Evolutionary conservation across 371 early-diverging fungal genomes (phyloP).

Genomic region (Mucor circinelloides): DNA sequence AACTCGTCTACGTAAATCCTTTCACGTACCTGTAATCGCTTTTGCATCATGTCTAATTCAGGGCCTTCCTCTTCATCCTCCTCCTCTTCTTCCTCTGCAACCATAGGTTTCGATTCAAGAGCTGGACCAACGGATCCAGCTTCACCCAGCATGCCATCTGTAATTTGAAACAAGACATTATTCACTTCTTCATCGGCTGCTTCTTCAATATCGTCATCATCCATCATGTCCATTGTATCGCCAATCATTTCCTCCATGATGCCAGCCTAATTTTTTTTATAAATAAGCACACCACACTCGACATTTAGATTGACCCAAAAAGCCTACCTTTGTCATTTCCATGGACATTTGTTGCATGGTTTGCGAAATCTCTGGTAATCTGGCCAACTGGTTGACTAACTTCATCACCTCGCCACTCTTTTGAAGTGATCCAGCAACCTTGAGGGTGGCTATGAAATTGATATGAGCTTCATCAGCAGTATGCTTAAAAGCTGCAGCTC

Average conservation of each 20-base stretch:
- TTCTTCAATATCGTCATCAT: constrained; percentile 91
- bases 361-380: constrained; percentile 81
- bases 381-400: constrained; percentile 81
- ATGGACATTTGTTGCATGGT: constrained; percentile 89
- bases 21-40: constrained; percentile 71
- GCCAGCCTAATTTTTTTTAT: constrained; percentile 86
- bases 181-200: constrained; percentile 95
- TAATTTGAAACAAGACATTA: constrained; percentile 85
- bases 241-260: constrained; percentile 95
- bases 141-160: constrained; percentile 83
- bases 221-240: constrained; percentile 86
- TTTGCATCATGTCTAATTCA: constrained; percentile 84
- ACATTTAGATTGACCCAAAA: no score
- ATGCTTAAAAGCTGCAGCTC: not conserved
- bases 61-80: constrained; percentile 72
- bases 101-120: constrained; percentile 49
- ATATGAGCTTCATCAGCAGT: not conserved
- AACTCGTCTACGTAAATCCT: not conserved
- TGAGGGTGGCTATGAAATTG: constrained; percentile 64
- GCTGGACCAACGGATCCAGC: constrained; percentile 64
- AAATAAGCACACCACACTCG: no score
- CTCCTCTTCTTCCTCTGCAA: constrained; percentile 51
- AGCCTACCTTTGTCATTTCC: constrained; percentile 93
- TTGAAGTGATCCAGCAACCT: constrained; percentile 87
- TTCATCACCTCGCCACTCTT: constrained; percentile 92